A percentile compares a stretch with the other conserved stretches of the same genome.
phyloP scores from a whole-genome alignment of 305 asterid species.

The Caryopteris hybrid region DNA sequence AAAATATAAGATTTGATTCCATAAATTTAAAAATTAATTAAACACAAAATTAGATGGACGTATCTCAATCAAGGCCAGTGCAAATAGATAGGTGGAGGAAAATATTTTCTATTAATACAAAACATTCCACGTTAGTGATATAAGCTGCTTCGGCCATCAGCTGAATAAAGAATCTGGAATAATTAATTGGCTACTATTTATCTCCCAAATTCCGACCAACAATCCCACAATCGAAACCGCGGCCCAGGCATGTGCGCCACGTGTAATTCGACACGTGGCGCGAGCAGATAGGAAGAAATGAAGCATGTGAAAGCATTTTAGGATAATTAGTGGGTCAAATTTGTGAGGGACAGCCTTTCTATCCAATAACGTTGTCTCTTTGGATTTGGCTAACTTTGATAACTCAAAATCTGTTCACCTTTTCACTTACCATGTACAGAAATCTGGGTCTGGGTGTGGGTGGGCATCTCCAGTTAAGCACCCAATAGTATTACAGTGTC shows the following conservation, averaged over 20 bases:
- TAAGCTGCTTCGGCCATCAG: too few relatives aligned
- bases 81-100: too few relatives aligned
- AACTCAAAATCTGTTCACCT: background rate
- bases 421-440: background rate
- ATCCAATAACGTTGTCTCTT: conserved; percentile 32
- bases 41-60: too few relatives aligned
- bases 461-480: conserved; percentile 19
- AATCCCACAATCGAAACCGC: conserved; percentile 1
- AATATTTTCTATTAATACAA: too few relatives aligned
- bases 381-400: conserved; percentile 26
- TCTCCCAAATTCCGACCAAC: background rate
- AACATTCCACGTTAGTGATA: too few relatives aligned
- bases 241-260: conserved; percentile 49
- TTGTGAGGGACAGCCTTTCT: conserved; percentile 4
- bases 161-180: background rate
- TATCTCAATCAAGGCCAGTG: too few relatives aligned
- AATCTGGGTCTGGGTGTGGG: too few relatives aligned
- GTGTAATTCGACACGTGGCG: conserved; percentile 37
- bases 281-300: background rate
- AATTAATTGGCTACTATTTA: background rate
- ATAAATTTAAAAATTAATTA: too few relatives aligned
- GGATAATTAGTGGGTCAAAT: background rate
- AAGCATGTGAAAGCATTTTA: background rate
- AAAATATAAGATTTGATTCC: too few relatives aligned
- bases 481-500: too few relatives aligned